Base-by-base conservation (phyloP, 768 basidiomycete species). In the Coprinopsis cinerea region DNA sequence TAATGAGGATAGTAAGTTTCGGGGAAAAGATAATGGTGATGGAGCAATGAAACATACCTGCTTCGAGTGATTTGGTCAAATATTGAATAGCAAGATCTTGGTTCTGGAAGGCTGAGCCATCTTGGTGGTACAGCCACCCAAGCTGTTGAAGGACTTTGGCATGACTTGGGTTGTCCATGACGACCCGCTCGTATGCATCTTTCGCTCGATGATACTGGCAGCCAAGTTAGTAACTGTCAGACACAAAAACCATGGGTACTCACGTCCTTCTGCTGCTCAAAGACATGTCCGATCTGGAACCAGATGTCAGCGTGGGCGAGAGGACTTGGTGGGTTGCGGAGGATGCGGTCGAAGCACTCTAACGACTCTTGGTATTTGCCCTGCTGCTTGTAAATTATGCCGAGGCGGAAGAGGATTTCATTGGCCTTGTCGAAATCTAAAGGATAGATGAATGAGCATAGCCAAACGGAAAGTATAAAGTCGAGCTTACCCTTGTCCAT, bases 201-300 rank as follows among this genome's bases (percentile, higher is more conserved):
- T 92, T 90, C 2, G 96, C 95, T 40, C 81, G 83, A 37, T 79
- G 76, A 67, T 91, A 88, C 95, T 97, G 64, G 28, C 46, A 42
- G 20, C 47, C 26, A 25, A 14, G 37, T 52, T 26, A 50, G 28
- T 47, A 26, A 50, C 41, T 36, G 37, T 30, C 27, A 56, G 30
- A 32, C 1, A 6, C 50, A 28, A 32, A 32, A 28, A 30, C 41
- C 49, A 18, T 43, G 13, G 18, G 40, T n/a, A 67, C 71, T 67
- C 64, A 94, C 94, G 64, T 98, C 93, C 69, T 92, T 88, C 67
- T 95, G 91, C 63, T 96, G 94, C 67, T 98, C 96, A 59, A 90
- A 92, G 17, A 98, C 95, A 61, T 98, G 96, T 2, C 96, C 96
- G 53, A 99, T 96, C 70, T 99, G 96, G 81, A 98, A 98, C 93